These are phyloP conservation scores for Colletotrichum melonis DNA, from an alignment of 2,329 filamentous ascomycete species.

Conservation along the genomic window DNA sequence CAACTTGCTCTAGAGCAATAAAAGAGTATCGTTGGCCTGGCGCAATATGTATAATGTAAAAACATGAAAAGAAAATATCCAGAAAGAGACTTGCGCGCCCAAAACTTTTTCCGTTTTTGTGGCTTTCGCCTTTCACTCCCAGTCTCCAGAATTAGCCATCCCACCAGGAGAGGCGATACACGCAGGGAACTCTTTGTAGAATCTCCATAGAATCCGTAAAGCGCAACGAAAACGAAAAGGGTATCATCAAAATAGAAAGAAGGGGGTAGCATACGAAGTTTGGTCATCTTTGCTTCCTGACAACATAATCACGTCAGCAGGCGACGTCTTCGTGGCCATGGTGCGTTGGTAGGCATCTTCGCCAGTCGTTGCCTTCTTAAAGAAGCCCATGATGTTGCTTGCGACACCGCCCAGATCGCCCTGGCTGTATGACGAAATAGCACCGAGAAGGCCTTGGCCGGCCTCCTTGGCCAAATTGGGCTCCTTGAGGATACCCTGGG, in stretches of 20 bases:
- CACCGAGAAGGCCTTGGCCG: constrained; percentile 71
- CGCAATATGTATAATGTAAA: constrained; percentile 19
- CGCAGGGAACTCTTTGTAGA: background rate
- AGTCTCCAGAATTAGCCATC: background rate
- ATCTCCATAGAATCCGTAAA: background rate
- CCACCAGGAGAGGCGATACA: background rate
- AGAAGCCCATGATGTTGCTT: constrained; percentile 81
- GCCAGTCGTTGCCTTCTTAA: constrained; percentile 89
- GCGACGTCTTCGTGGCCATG: constrained; percentile 89
- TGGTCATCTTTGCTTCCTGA: constrained; percentile 97
- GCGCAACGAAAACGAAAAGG: constrained; percentile 11
- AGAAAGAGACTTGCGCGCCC: constrained; percentile 38
- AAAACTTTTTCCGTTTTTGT: background rate
- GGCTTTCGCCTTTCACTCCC: background rate
- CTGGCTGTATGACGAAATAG: constrained; percentile 67
- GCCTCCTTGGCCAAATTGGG: constrained; percentile 77
- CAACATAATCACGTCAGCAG: constrained; percentile 97
- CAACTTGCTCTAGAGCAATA: constrained; percentile 55
- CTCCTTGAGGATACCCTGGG: constrained; percentile 75
- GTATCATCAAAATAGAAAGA: constrained; percentile 36
- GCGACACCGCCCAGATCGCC: constrained; percentile 88
- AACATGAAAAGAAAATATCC: background rate
- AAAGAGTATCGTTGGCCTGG: constrained; percentile 35
- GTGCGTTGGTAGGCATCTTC: constrained; percentile 85
- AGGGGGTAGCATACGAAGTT: constrained; percentile 75